Conservation (phyloP, 768 basidiomycete genomes). For the Naganishia kalamii region DNA sequence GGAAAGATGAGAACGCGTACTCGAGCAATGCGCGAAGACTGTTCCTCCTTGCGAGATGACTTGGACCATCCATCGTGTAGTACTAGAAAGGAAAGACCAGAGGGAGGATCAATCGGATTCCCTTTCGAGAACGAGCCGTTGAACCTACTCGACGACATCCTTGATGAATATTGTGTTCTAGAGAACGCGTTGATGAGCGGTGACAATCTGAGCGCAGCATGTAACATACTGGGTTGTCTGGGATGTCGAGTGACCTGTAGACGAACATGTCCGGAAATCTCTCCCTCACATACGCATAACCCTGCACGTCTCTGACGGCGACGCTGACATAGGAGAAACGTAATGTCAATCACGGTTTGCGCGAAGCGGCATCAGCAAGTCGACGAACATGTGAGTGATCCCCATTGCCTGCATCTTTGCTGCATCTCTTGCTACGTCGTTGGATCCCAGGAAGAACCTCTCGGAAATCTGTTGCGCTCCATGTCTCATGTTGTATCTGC, state of each 20-base stretch:
- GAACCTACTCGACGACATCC: constrained; percentile 34
- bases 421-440: constrained; percentile 35
- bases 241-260: constrained; percentile 45
- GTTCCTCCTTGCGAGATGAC: constrained; percentile 37
- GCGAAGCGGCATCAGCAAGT: neutral
- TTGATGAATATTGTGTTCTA: constrained; percentile 30
- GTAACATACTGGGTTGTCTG: constrained; percentile 41
- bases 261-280: constrained; percentile 40
- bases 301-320: constrained; percentile 41
- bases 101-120: neutral
- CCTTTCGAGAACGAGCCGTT: neutral
- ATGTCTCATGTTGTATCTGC: constrained; percentile 46
- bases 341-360: neutral
- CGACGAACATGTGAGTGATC: constrained; percentile 45
- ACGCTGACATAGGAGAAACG: constrained; percentile 28
- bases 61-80: constrained; percentile 36
- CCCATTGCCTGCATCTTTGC: constrained; percentile 33
- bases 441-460: constrained; percentile 44
- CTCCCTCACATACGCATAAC: constrained; percentile 40
- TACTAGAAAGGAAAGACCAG: constrained; percentile 4
- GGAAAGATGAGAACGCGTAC: constrained; percentile 23
- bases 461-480: constrained; percentile 44
- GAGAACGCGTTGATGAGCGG: neutral
- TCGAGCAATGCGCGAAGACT: constrained; percentile 45
- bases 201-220: neutral